These are phyloP conservation scores for Neohortaea acidophila DNA, from an alignment of 495 filamentous ascomycete genomes.

Conservation along the genomic window DNA sequence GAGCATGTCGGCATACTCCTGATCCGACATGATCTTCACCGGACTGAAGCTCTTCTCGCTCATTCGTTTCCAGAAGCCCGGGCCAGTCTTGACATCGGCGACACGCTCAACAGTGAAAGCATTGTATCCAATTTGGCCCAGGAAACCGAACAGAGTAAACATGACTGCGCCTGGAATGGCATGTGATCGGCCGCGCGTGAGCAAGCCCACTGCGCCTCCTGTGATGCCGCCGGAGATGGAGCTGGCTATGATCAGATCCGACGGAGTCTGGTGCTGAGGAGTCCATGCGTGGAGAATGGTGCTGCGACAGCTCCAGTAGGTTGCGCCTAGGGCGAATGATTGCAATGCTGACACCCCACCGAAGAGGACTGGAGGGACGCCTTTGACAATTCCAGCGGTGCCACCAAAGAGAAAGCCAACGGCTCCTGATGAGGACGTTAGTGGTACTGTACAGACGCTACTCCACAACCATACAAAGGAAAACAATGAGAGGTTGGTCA, in stretches of 20 bases:
- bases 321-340: conserved; percentile 61
- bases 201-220: conserved; percentile 44
- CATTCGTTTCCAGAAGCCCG: conserved; percentile 32
- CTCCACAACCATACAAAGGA: too few relatives aligned
- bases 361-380: conserved; percentile 51
- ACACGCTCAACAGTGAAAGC: conserved; percentile 31
- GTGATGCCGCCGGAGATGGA: conserved; percentile 52
- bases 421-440: conserved; percentile 4
- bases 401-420: conserved; percentile 59
- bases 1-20: conserved; percentile 63
- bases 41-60: conserved; percentile 68
- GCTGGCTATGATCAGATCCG: conserved; percentile 42
- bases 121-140: conserved; percentile 46
- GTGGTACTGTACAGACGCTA: too few relatives aligned
- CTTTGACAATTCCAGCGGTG: conserved; percentile 49
- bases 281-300: conserved; percentile 25
- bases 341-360: conserved; percentile 57
- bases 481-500: too few relatives aligned
- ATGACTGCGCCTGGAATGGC: conserved; percentile 46
- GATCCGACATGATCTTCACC: conserved; percentile 55
- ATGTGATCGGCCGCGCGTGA: conserved; percentile 45
- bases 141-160: conserved; percentile 45
- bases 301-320: conserved; percentile 46
- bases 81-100: conserved; percentile 21
- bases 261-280: conserved; percentile 14